These are phyloP conservation scores for Datura wrightii DNA, from an alignment of 257 asterid genomes.

Conservation along the genomic window DNA sequence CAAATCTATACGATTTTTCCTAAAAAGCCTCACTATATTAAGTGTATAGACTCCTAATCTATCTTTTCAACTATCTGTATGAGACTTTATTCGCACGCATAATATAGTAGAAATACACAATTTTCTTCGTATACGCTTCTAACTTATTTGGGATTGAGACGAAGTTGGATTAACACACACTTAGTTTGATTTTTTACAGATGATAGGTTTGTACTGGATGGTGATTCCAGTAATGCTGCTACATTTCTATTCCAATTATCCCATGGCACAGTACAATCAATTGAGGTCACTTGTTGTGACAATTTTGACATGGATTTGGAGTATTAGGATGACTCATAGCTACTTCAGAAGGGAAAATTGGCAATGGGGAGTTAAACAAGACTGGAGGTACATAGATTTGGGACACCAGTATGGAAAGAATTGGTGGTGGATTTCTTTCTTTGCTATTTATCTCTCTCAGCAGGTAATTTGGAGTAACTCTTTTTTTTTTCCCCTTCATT, in stretches of 20 bases:
- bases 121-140: not conserved
- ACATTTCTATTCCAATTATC: slow-evolving; percentile 69
- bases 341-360: slow-evolving; percentile 93
- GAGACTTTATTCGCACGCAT: not conserved
- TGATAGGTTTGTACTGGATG: slow-evolving; percentile 96
- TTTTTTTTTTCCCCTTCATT: not conserved
- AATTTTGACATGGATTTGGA: slow-evolving; percentile 77
- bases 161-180: not conserved
- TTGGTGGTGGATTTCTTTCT: slow-evolving; percentile 98
- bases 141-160: not conserved
- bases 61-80: not conserved
- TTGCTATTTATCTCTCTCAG: slow-evolving; percentile 76
- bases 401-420: slow-evolving; percentile 64
- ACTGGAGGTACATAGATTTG: slow-evolving; percentile 88
- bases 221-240: slow-evolving; percentile 73
- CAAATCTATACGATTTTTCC: too few relatives aligned
- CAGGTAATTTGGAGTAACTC: slow-evolving; percentile 53
- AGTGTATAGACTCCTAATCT: not conserved
- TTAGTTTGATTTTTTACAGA: slow-evolving; percentile 47
- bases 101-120: not conserved
- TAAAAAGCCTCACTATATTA: not conserved
- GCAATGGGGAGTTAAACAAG: slow-evolving; percentile 94
- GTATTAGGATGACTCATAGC: slow-evolving; percentile 79
- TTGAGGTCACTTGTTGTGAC: slow-evolving; percentile 73
- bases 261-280: slow-evolving; percentile 48